Percentiles rank a stretch among this genome's conserved stretches.
These are phyloP conservation scores for Citrus medica DNA, from an alignment of 345 rosid genomes.

Conservation along the genomic window DNA sequence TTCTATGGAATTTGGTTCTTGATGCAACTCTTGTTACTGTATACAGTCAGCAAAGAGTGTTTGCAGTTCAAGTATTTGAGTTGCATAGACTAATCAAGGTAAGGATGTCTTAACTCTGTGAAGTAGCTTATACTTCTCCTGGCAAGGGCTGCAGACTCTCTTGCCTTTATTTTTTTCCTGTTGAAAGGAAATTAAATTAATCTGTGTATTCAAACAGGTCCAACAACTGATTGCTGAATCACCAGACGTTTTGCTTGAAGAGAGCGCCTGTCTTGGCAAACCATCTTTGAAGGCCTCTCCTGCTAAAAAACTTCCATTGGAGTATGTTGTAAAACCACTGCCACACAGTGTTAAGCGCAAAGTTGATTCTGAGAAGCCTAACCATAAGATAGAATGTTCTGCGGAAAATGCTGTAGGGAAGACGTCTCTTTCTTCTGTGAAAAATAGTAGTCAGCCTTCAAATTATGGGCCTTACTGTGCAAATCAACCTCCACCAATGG, in stretches of 20 bases:
- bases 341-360: conserved; percentile 31
- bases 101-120: conserved; percentile 10
- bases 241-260: conserved; percentile 62
- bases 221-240: conserved; percentile 73
- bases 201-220: conserved; percentile 48
- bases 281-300: conserved; percentile 43
- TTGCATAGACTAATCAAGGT: conserved; percentile 94
- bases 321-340: conserved; percentile 36
- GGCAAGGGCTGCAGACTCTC: not conserved
- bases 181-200: not conserved
- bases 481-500: conserved; percentile 24
- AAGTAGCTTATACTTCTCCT: conserved; percentile 14
- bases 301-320: conserved; percentile 38
- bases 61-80: conserved; percentile 87
- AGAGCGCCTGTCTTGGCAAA: conserved; percentile 36
- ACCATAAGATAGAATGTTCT: conserved; percentile 42
- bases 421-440: conserved; percentile 29
- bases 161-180: not conserved
- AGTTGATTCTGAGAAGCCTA: conserved; percentile 37
- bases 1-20: conserved; percentile 20
- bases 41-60: conserved; percentile 93
- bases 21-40: conserved; percentile 34
- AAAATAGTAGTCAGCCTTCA: conserved; percentile 36
- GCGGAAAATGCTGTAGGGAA: conserved; percentile 59
- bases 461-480: conserved; percentile 33